Evolutionary conservation across 1,284 basidiomycete genomes (phyloP), one percentile per base, ranked within the genome.

Genomic region (Bjerkandera adusta): DNA sequence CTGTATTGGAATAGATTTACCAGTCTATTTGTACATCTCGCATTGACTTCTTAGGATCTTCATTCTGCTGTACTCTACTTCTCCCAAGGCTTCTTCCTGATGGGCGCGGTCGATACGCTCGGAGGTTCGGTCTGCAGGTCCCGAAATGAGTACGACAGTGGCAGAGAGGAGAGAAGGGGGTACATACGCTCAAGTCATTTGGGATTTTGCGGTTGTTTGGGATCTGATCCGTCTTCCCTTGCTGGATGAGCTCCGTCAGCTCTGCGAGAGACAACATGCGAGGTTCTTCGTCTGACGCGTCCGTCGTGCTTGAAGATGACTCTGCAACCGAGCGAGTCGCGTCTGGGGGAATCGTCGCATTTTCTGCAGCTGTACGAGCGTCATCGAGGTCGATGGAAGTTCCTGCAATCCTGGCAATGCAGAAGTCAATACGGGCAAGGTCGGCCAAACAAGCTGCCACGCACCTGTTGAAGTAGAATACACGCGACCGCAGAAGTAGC

Each of bases 381-480:
- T 64, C 60, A 1, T 60, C 61, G 18, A 62, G 50, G 2, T 57
- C 52, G 20, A 66, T 39, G 2, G 56, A 52, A 7, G 41, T 30
- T 1, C 60, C 62, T 5, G 51, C 51, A 18, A 51, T 29, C 32
- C 63, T 64, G 21, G 27, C n/a, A 25, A 11, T 30, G 6, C 22
- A 40, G 11, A 20, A 29, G 22, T 22, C 35, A 33, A 20, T 15
- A 16, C 30, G 8, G 39, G 37, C 36, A 29, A 32, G 27, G 43
- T n/a, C 32, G 21, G 30, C 18, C 13, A 26, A 39, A 20, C 38
- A 51, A 35, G 27, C 29, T 16, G 22, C 33, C 43, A 51, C 71
- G 47, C 57, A 83, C 85, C 75, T 74, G 57, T 85, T 85, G 65
- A 85, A 89, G 64, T 86, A 89, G 61, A 85, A 89, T 0, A 87